Conservation (phyloP, 2,329 filamentous ascomycete species). For the Remersonia thermophila region DNA sequence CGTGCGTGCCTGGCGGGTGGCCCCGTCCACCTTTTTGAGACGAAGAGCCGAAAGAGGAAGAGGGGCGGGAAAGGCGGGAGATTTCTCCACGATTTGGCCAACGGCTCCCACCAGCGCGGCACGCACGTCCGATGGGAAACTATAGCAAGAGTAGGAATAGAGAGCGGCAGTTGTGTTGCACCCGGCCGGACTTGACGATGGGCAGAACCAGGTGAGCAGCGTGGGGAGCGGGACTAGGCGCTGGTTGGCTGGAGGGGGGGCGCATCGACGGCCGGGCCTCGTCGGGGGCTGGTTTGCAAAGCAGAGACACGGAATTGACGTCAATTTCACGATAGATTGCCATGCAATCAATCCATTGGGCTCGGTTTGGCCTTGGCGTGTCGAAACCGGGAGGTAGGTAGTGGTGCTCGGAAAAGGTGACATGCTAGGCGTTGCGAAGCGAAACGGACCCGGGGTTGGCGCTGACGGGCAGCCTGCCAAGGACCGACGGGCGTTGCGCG, state of each 20-base stretch:
- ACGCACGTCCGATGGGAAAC: conserved; percentile 5
- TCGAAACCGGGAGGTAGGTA: conserved; percentile 10
- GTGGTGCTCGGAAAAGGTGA: conserved; percentile 1
- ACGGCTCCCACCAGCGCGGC: conserved; percentile 12
- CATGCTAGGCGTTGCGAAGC: conserved; percentile 2
- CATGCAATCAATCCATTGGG: conserved; percentile 18
- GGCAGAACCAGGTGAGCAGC: conserved; percentile 14
- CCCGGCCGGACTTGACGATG: conserved; percentile 12
- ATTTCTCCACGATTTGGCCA: conserved; percentile 14
- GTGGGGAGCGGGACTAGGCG: conserved; percentile 10
- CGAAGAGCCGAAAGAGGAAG: conserved; percentile 4
- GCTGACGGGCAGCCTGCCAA: neutral
- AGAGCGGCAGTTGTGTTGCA: conserved; percentile 19
- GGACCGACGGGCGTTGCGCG: neutral
- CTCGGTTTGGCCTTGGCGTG: conserved; percentile 15
- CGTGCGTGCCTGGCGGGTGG: neutral
- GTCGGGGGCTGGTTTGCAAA: conserved; percentile 10
- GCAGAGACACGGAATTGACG: conserved; percentile 15
- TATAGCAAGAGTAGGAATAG: neutral
- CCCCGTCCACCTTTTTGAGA: conserved; percentile 8
- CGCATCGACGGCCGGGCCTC: no score
- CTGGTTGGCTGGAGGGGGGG: conserved; percentile 4
- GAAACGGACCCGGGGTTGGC: neutral
- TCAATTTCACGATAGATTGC: conserved; percentile 20
- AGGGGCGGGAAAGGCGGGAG: conserved; percentile 4